A percentile compares a stretch with the other conserved stretches of the same genome.
These are phyloP conservation scores for Alternaria atra DNA, from an alignment of 2,329 filamentous ascomycete genomes.

Conservation along the genomic window DNA sequence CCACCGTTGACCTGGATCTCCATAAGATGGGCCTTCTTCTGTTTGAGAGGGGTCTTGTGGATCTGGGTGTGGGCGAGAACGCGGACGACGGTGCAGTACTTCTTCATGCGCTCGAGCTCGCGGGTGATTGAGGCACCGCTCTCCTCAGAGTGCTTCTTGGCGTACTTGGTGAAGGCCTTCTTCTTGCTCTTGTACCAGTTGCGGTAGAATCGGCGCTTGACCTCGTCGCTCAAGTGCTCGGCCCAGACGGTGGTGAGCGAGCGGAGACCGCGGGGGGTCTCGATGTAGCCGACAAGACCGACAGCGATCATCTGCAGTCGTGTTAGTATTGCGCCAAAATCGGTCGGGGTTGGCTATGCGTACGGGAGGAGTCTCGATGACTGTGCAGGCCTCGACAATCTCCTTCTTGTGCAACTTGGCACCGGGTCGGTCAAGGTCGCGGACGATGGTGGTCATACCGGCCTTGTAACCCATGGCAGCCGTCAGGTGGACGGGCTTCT, in stretches of 20 bases:
- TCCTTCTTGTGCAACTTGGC: slow-evolving; percentile 96
- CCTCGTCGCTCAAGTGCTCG: slow-evolving; percentile 97
- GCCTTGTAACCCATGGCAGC: slow-evolving; percentile 99
- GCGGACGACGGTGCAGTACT: slow-evolving; percentile 99
- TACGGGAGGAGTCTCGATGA: slow-evolving; percentile 68
- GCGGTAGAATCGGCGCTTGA: slow-evolving; percentile 99
- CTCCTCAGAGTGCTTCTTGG: slow-evolving; percentile 99
- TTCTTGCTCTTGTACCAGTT: slow-evolving; percentile 99
- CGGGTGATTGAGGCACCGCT: slow-evolving; percentile 89
- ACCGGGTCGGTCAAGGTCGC: slow-evolving; percentile 97
- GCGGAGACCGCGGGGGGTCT: slow-evolving; percentile 98
- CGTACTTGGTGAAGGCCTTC: slow-evolving; percentile 99
- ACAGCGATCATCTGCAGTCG: slow-evolving; percentile 92
- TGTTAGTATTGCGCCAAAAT: slow-evolving; percentile 33
- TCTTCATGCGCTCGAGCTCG: slow-evolving; percentile 99
- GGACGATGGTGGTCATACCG: slow-evolving; percentile 99
- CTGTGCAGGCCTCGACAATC: slow-evolving; percentile 55
- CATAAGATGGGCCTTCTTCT: slow-evolving; percentile 99
- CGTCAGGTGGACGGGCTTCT: slow-evolving; percentile 99
- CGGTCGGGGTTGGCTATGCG: slow-evolving; percentile 69
- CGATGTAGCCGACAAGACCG: slow-evolving; percentile 99
- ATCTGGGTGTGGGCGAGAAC: slow-evolving; percentile 99
- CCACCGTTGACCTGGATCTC: slow-evolving; percentile 99
- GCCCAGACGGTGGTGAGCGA: slow-evolving; percentile 99
- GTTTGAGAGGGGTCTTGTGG: slow-evolving; percentile 98